Conservation (phyloP, 2,329 filamentous ascomycete species). For the Fusarium sp. region DNA sequence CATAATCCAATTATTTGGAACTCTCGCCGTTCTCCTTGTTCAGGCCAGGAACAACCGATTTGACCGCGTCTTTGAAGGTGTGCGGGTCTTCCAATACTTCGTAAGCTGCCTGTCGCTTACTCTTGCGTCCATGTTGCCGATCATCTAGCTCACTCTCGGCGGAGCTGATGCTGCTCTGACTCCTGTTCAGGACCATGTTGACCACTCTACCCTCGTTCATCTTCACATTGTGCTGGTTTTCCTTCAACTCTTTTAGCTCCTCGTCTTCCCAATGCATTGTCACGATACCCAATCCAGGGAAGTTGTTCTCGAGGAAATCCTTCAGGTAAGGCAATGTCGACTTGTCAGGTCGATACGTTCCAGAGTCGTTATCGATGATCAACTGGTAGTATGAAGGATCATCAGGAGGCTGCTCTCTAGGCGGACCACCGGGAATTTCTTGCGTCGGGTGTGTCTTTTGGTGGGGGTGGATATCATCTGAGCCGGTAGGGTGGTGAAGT, state of each 20-base stretch:
- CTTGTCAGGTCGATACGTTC: conserved; percentile 90
- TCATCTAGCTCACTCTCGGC: conserved; percentile 64
- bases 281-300: conserved; percentile 80
- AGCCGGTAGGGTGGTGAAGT: conserved; percentile 62
- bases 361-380: conserved; percentile 94
- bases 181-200: conserved; percentile 68
- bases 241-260: conserved; percentile 78
- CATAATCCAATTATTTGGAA: conserved; percentile 34
- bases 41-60: conserved; percentile 44
- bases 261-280: conserved; percentile 84
- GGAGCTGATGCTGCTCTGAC: conserved; percentile 64
- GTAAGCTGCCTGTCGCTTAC: conserved; percentile 64
- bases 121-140: conserved; percentile 57
- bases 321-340: conserved; percentile 78
- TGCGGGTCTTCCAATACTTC: conserved; percentile 64
- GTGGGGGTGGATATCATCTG: conserved; percentile 57
- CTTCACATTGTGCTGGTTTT: conserved; percentile 79
- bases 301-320: conserved; percentile 75
- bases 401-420: conserved; percentile 56
- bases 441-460: conserved; percentile 63
- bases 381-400: conserved; percentile 79
- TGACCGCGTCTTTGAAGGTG: conserved; percentile 55
- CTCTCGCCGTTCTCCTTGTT: conserved; percentile 33
- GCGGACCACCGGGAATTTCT: conserved; percentile 60
- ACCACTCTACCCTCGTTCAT: conserved; percentile 68